phyloP scores from a whole-genome alignment of 305 asterid genomes.

The Rubia balearica region DNA sequence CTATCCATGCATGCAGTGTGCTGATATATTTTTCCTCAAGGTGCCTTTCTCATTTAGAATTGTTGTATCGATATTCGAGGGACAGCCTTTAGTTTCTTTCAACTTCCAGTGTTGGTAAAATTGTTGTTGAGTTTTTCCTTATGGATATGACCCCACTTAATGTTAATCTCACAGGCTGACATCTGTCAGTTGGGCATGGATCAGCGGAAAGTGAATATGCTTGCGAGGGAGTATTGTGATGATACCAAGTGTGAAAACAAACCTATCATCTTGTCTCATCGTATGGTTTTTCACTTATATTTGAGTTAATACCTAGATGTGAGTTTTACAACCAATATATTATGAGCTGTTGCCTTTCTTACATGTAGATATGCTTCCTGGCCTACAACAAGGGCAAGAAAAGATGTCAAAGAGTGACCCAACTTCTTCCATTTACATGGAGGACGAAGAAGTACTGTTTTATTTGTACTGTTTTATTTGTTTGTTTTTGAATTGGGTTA shows the following conservation, averaged over 20 bases:
- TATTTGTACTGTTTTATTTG: conserved; percentile 25
- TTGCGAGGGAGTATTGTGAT: conserved; percentile 91
- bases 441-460: conserved; percentile 79
- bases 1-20: conserved; percentile 97
- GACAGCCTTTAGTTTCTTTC: not conserved
- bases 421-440: conserved; percentile 80
- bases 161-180: conserved; percentile 56
- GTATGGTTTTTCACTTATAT: conserved; percentile 29
- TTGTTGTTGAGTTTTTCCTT: not conserved
- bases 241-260: conserved; percentile 77
- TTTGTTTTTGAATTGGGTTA: not conserved
- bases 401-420: conserved; percentile 96
- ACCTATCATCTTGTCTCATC: conserved; percentile 82
- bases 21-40: conserved; percentile 83
- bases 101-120: not conserved
- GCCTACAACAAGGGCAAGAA: conserved; percentile 82
- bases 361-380: conserved; percentile 79
- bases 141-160: not conserved
- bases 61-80: not conserved
- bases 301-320: conserved; percentile 12
- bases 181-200: conserved; percentile 94
- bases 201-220: conserved; percentile 83
- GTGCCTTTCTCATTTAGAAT: conserved; percentile 23
- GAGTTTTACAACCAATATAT: not conserved
- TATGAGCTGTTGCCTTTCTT: not conserved